Percentiles rank a stretch among this genome's conserved stretches.
Evolutionary conservation across 495 filamentous ascomycete species (phyloP).

Genomic region (Penicillium pulvis): DNA sequence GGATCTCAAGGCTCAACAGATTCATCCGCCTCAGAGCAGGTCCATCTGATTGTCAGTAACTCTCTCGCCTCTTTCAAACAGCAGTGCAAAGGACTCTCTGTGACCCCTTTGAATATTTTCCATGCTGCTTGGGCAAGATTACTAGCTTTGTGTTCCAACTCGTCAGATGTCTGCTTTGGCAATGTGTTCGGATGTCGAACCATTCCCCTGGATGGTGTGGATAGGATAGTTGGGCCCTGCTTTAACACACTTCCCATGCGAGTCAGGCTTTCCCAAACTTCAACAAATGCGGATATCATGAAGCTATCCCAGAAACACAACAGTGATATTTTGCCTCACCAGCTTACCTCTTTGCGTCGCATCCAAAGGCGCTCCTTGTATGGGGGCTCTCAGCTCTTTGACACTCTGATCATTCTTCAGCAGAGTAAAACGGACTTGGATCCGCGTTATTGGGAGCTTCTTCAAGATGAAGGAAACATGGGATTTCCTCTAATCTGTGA

Average conservation of each 20-base stretch:
- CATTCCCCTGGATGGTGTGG: slow-evolving; percentile 60
- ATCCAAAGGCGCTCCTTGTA: slow-evolving; percentile 51
- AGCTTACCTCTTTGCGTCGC: slow-evolving; percentile 67
- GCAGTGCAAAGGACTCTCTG: slow-evolving; percentile 50
- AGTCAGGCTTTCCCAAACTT: slow-evolving; percentile 44
- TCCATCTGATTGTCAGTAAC: slow-evolving; percentile 19
- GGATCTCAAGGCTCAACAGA: slow-evolving; percentile 13
- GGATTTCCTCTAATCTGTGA: slow-evolving; percentile 75
- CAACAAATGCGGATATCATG: slow-evolving; percentile 54
- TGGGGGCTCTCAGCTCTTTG: slow-evolving; percentile 58
- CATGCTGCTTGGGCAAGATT: slow-evolving; percentile 70
- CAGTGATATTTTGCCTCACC: slow-evolving; percentile 58
- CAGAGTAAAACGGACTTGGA: slow-evolving; percentile 54
- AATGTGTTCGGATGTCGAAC: slow-evolving; percentile 76
- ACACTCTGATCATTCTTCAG: slow-evolving; percentile 77
- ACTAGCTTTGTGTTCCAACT: slow-evolving; percentile 52
- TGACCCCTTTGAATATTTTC: slow-evolving; percentile 62
- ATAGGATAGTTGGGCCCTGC: slow-evolving; percentile 74
- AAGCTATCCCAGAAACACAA: slow-evolving; percentile 58
- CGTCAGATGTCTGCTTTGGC: slow-evolving; percentile 76
- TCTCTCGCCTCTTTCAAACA: slow-evolving; percentile 49
- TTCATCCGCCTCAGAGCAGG: slow-evolving; percentile 22
- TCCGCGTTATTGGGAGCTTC: slow-evolving; percentile 61
- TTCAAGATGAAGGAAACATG: slow-evolving; percentile 72
- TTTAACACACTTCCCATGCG: slow-evolving; percentile 82